A percentile compares a stretch with the other conserved stretches of the same genome.
These are phyloP conservation scores for Cordyceps militaris DNA, from an alignment of 2,329 filamentous ascomycete species.

Conservation along the genomic window DNA sequence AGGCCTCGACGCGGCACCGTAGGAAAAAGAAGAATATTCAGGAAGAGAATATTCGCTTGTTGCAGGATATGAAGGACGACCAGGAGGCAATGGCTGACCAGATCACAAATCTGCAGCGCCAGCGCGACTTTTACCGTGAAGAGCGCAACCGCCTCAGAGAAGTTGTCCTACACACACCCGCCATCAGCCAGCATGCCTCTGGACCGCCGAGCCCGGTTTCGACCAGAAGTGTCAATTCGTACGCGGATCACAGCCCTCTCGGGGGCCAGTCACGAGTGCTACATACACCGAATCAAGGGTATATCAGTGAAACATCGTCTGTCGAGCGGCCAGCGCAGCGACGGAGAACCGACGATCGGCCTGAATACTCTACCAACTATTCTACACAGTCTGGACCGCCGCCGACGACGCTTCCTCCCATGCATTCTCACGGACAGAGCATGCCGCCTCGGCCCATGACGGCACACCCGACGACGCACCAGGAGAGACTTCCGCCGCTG, in stretches of 20 bases:
- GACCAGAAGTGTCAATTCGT: constrained; percentile 29
- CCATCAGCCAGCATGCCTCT: constrained; percentile 45
- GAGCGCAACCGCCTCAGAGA: constrained; percentile 67
- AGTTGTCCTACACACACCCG: constrained; percentile 54
- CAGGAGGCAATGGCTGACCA: constrained; percentile 56
- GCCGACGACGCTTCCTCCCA: constrained; percentile 34
- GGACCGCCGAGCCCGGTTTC: constrained; percentile 45
- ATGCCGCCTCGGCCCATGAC: constrained; percentile 31
- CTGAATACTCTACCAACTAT: constrained; percentile 36
- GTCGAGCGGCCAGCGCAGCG: constrained; percentile 41
- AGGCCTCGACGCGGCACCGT: constrained; percentile 76
- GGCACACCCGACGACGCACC: constrained; percentile 27
- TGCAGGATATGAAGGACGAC: constrained; percentile 62
- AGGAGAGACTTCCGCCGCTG: constrained; percentile 42
- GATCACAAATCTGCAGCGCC: constrained; percentile 48
- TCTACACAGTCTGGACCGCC: constrained; percentile 27
- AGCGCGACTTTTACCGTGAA: constrained; percentile 65
- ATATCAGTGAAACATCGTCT: constrained; percentile 35
- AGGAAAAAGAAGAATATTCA: constrained; percentile 78
- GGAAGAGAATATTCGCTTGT: constrained; percentile 60
- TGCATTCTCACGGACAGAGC: constrained; percentile 32
- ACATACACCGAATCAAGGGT: constrained; percentile 25
- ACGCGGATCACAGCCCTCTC: constrained; percentile 32
- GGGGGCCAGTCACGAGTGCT: constrained; percentile 20
- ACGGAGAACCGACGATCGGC: constrained; percentile 40